A percentile compares a stretch with the other conserved stretches of the same genome.
Conservation (phyloP, 2,329 filamentous ascomycete genomes). For the Xylariaceae sp. region DNA sequence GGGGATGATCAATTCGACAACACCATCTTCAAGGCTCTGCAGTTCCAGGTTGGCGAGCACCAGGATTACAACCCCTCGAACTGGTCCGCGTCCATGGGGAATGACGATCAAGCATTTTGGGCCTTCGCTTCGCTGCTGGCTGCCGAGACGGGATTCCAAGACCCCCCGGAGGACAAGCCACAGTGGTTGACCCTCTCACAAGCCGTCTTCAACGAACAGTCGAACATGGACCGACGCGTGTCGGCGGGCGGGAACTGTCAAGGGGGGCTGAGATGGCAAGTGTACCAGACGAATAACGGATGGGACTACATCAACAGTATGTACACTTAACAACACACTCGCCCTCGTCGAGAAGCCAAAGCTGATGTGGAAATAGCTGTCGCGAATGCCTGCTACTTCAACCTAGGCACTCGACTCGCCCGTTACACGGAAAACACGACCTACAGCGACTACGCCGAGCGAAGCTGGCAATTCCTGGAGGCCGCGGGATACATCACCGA, state of each 20-base stretch:
- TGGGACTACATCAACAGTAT: constrained; percentile 70
- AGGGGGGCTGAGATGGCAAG: constrained; percentile 74
- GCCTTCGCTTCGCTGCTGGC: constrained; percentile 64
- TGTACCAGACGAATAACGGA: constrained; percentile 68
- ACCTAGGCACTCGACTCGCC: constrained; percentile 64
- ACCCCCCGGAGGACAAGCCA: constrained; percentile 50
- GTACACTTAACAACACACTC: constrained; percentile 13
- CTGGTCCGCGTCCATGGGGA: constrained; percentile 57
- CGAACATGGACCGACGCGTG: constrained; percentile 57
- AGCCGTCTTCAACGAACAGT: constrained; percentile 64
- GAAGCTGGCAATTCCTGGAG: constrained; percentile 59
- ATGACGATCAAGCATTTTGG: constrained; percentile 71
- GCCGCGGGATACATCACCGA: constrained; percentile 55
- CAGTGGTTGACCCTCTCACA: constrained; percentile 64
- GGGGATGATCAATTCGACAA: constrained; percentile 61
- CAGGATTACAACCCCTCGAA: constrained; percentile 58
- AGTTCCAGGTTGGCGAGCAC: constrained; percentile 55
- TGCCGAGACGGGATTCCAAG: constrained; percentile 60
- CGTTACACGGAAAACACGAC: constrained; percentile 65
- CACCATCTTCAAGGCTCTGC: constrained; percentile 51
- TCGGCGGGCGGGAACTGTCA: constrained; percentile 50
- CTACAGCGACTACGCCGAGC: constrained; percentile 59
- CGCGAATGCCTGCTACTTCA: constrained; percentile 61
- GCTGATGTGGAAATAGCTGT: constrained; percentile 39
- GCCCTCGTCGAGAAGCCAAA: neutral